Evolutionary conservation across 768 basidiomycete genomes (phyloP).

Genomic region (Phlebiopsis gigantea): DNA sequence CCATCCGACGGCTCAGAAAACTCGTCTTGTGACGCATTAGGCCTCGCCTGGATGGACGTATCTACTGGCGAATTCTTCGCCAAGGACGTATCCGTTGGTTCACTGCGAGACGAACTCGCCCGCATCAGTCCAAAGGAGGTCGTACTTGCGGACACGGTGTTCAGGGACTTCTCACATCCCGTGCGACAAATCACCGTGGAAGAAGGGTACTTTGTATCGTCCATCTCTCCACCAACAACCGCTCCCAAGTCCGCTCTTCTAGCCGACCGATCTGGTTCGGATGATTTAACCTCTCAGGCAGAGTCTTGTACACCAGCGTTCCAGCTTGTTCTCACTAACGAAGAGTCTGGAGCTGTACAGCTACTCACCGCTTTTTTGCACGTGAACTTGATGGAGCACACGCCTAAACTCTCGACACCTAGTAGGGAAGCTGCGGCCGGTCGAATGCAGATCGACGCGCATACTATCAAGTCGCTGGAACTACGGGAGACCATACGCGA

Average conservation of each 20-base stretch:
- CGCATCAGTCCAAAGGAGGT: slow-evolving; percentile 81
- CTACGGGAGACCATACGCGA: slow-evolving; percentile 72
- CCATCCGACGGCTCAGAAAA: not conserved
- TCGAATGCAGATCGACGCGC: slow-evolving; percentile 86
- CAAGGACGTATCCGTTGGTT: slow-evolving; percentile 47
- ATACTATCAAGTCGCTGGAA: slow-evolving; percentile 87
- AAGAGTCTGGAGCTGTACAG: slow-evolving; percentile 53
- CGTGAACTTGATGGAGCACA: slow-evolving; percentile 69
- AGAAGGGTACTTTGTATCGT: slow-evolving; percentile 53
- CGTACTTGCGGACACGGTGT: slow-evolving; percentile 49
- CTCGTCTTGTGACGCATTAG: slow-evolving; percentile 27
- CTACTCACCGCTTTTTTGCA: slow-evolving; percentile 63
- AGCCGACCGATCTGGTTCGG: slow-evolving; percentile 10
- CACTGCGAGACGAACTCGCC: slow-evolving; percentile 74
- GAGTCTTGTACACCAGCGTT: not conserved
- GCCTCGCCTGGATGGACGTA: slow-evolving; percentile 91
- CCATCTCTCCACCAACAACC: slow-evolving; percentile 21
- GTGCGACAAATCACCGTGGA: slow-evolving; percentile 46
- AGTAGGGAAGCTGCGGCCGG: slow-evolving; percentile 46
- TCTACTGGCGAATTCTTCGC: slow-evolving; percentile 94
- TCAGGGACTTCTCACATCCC: slow-evolving; percentile 35
- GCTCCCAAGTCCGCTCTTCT: not conserved
- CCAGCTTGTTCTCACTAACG: slow-evolving; percentile 19
- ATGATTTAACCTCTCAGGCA: slow-evolving; percentile 18
- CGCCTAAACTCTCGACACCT: slow-evolving; percentile 59